Conservation (phyloP, 352 stramenopile genomes). For the Ochromonadaceae sp. region DNA sequence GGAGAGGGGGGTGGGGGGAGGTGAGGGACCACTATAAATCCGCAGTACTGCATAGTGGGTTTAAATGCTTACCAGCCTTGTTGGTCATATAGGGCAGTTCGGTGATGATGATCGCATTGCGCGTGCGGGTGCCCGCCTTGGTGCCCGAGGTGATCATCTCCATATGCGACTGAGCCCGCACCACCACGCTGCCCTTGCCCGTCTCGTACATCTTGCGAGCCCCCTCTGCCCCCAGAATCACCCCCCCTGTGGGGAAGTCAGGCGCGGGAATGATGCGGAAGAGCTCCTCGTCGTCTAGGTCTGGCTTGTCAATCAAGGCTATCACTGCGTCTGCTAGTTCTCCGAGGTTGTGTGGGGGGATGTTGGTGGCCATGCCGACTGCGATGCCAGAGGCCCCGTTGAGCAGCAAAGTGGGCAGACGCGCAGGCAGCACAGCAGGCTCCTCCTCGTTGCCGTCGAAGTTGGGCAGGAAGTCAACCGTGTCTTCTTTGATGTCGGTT, state of each 20-base stretch:
- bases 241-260: conserved; percentile 53
- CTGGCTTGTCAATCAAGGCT: conserved; percentile 34
- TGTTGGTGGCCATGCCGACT: conserved; percentile 60
- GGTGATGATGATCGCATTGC: conserved; percentile 57
- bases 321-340: conserved; percentile 46
- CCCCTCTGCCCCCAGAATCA: conserved; percentile 49
- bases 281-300: conserved; percentile 33
- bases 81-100: conserved; percentile 64
- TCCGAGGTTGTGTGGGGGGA: conserved; percentile 55
- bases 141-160: conserved; percentile 28
- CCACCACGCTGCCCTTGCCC: conserved; percentile 46
- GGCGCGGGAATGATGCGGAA: conserved; percentile 44
- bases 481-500: conserved; percentile 49
- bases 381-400: conserved; percentile 51
- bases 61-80: conserved; percentile 9
- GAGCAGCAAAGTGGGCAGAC: conserved; percentile 47
- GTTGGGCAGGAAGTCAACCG: conserved; percentile 34
- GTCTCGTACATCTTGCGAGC: conserved; percentile 44
- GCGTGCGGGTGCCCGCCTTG: conserved; percentile 3
- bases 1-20: neutral
- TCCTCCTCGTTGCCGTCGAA: conserved; percentile 38
- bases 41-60: neutral
- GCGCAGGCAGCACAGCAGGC: conserved; percentile 44
- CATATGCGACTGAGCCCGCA: conserved; percentile 49
- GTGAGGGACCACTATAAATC: neutral